phyloP scores from a whole-genome alignment of 2,329 filamentous ascomycete genomes.

The Colletotrichum lindemuthianum region DNA sequence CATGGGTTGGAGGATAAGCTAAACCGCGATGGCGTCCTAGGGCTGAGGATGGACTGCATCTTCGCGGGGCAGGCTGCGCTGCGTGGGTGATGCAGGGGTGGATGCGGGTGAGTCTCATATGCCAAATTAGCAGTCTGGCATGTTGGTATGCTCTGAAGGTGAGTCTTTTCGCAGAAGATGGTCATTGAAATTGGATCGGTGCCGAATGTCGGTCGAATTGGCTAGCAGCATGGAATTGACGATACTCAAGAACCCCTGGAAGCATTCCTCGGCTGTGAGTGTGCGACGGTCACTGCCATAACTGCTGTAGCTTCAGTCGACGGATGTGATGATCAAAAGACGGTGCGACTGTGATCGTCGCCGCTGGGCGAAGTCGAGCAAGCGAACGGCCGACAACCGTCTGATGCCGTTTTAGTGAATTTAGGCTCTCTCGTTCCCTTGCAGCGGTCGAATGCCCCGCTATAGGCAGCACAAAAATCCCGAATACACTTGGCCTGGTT shows the following conservation, averaged over 20 bases:
- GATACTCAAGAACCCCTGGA: too few species aligned
- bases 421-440: neutral
- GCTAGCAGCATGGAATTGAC: too few species aligned
- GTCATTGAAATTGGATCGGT: too few species aligned
- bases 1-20: neutral
- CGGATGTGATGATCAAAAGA: constrained; percentile 1
- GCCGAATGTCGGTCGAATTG: too few species aligned
- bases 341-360: constrained; percentile 18
- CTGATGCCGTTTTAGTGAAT: neutral
- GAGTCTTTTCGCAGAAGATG: too few species aligned
- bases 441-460: neutral
- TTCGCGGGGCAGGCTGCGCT: neutral
- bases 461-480: too few species aligned
- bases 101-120: neutral
- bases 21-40: constrained; percentile 26
- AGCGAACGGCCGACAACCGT: neutral
- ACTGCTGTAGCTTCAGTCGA: neutral
- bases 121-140: neutral
- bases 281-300: neutral
- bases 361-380: neutral
- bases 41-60: constrained; percentile 26
- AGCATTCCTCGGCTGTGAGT: too few species aligned
- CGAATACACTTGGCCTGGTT: too few species aligned
- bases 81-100: neutral
- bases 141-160: neutral